A percentile compares a stretch with the other conserved stretches of the same genome.
Evolutionary conservation across 192 early-diverging fungal genomes (phyloP).

Genomic region (Podila epigama): DNA sequence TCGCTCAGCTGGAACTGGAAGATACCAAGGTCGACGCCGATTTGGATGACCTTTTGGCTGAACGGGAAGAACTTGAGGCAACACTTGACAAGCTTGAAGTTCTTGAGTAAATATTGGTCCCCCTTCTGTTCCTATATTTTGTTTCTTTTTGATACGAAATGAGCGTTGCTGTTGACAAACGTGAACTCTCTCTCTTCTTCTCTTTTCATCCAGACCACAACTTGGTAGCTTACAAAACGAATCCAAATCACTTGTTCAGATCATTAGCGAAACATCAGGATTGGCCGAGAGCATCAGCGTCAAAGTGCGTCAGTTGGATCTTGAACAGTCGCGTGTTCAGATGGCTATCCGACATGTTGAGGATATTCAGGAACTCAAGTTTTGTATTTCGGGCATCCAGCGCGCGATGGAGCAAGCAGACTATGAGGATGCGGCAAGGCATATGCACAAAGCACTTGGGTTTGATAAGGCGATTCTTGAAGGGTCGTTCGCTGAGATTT

Average conservation of each 20-base stretch:
- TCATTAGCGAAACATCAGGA: conserved; percentile 69
- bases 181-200: neutral
- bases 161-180: too few species aligned
- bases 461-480: conserved; percentile 67
- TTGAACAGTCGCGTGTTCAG: conserved; percentile 79
- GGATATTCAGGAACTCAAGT: conserved; percentile 77
- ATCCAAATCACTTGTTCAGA: conserved; percentile 55
- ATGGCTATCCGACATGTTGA: conserved; percentile 73
- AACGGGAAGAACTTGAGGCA: conserved; percentile 54
- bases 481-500: conserved; percentile 68
- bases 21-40: conserved; percentile 67
- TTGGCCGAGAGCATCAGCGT: conserved; percentile 86
- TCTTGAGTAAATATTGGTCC: too few species aligned
- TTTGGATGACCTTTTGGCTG: conserved; percentile 64
- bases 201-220: conserved; percentile 53
- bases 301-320: conserved; percentile 85
- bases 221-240: conserved; percentile 57
- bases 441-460: conserved; percentile 65
- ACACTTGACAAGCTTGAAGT: conserved; percentile 61
- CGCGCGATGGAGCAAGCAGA: conserved; percentile 65
- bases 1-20: conserved; percentile 65
- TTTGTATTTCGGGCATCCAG: conserved; percentile 72
- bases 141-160: too few species aligned
- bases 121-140: too few species aligned
- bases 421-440: conserved; percentile 73